These are phyloP conservation scores for Helotiales sp. DNA, from an alignment of 2,329 filamentous ascomycete species.

Conservation along the genomic window DNA sequence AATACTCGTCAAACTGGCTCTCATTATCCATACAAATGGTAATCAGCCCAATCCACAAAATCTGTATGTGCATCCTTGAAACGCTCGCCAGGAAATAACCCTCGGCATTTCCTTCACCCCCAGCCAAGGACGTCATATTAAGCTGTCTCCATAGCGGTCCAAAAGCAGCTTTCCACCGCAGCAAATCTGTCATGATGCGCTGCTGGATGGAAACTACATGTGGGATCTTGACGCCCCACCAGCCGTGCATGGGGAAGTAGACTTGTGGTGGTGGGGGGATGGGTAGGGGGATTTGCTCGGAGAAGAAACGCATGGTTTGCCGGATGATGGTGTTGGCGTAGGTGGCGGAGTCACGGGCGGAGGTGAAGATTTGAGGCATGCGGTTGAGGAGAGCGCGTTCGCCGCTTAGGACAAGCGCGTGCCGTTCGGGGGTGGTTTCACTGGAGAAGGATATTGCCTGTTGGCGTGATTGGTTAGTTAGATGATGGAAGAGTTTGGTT, in stretches of 20 bases:
- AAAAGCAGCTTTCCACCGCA: constrained; percentile 16
- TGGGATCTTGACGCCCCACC: constrained; percentile 24
- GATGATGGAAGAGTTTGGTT: neutral
- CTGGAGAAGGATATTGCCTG: constrained; percentile 23
- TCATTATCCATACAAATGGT: constrained; percentile 24
- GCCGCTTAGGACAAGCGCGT: constrained; percentile 8
- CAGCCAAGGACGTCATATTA: neutral
- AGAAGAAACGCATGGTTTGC: constrained; percentile 22
- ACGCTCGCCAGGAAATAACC: constrained; percentile 14
- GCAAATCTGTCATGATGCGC: constrained; percentile 11
- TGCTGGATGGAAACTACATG: constrained; percentile 19
- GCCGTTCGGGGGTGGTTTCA: constrained; percentile 6
- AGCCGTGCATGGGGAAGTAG: constrained; percentile 24
- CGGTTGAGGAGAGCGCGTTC: constrained; percentile 15
- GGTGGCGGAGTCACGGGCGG: constrained; percentile 19
- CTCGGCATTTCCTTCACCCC: neutral
- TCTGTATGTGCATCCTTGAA: constrained; percentile 59
- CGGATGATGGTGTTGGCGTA: constrained; percentile 23
- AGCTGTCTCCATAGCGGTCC: constrained; percentile 13
- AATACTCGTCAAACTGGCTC: constrained; percentile 13
- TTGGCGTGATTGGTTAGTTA: neutral
- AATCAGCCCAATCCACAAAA: constrained; percentile 35
- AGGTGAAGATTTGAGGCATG: constrained; percentile 24
- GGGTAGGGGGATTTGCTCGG: constrained; percentile 9
- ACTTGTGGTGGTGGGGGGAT: constrained; percentile 5